phyloP scores from a whole-genome alignment of 441 rosid genomes.

The Populus trichocarpa region DNA sequence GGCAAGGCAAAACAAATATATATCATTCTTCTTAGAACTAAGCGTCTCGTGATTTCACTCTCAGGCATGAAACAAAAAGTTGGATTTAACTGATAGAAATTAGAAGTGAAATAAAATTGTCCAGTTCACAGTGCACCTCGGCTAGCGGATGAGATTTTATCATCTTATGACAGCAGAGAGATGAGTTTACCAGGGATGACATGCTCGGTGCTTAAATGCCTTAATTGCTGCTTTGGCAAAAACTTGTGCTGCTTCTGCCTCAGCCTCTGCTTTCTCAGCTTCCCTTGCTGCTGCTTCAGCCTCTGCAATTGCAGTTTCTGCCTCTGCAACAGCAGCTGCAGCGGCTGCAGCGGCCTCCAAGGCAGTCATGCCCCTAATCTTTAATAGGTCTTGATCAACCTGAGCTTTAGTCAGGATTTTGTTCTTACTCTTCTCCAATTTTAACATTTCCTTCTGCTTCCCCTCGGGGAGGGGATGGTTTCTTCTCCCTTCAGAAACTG shows the following conservation, averaged over 20 bases:
- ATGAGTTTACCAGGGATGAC: slow-evolving; percentile 49
- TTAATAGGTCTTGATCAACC: slow-evolving; percentile 53
- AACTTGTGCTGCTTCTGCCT: slow-evolving; percentile 91
- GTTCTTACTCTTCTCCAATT: slow-evolving; percentile 42
- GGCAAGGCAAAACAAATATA: neutral
- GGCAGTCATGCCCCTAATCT: slow-evolving; percentile 79
- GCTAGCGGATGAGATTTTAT: neutral
- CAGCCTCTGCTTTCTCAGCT: slow-evolving; percentile 93
- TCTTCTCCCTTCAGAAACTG: slow-evolving; percentile 40
- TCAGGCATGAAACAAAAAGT: neutral
- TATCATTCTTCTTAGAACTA: neutral
- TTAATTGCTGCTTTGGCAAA: slow-evolving; percentile 81
- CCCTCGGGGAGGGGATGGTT: slow-evolving; percentile 48
- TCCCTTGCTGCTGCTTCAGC: slow-evolving; percentile 96
- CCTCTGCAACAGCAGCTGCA: slow-evolving; percentile 91
- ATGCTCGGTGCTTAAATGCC: slow-evolving; percentile 60
- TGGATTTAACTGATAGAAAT: neutral
- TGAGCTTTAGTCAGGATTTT: slow-evolving; percentile 41
- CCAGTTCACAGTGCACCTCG: neutral
- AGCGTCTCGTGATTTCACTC: neutral
- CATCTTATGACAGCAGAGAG: slow-evolving; percentile 3
- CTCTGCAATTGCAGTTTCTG: slow-evolving; percentile 88
- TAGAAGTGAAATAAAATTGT: neutral
- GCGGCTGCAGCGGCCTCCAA: slow-evolving; percentile 90
- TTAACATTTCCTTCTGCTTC: slow-evolving; percentile 48